Conservation (phyloP, 2,329 filamentous ascomycete species). For the Elsinoe perseae region DNA sequence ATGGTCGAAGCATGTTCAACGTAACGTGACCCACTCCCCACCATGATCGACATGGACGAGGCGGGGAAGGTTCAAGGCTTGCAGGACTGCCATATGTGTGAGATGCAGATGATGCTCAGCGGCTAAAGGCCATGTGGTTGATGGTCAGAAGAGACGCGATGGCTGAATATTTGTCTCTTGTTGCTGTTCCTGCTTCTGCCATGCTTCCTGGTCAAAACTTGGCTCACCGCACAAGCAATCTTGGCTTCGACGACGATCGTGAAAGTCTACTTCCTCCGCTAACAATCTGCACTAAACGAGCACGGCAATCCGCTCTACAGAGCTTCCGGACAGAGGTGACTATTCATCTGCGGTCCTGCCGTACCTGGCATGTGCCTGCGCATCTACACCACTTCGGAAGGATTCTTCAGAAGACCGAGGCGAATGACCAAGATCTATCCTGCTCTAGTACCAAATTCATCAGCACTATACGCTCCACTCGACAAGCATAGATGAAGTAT, state of each 20-base stretch:
- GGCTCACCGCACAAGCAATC: conserved; percentile 11
- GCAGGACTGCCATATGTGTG: neutral
- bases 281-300: no score
- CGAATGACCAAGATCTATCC: conserved; percentile 1
- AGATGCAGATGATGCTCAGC: neutral
- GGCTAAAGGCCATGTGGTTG: neutral
- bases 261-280: neutral
- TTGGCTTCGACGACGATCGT: neutral
- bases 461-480: neutral
- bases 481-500: neutral
- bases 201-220: neutral
- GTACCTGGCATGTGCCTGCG: neutral
- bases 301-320: no score
- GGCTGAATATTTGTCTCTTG: neutral
- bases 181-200: neutral
- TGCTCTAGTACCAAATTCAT: neutral
- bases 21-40: neutral
- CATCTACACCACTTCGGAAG: neutral
- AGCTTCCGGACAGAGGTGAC: no score
- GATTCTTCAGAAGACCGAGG: conserved; percentile 1
- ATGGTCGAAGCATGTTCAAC: neutral
- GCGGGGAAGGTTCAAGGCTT: neutral
- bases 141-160: neutral
- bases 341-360: neutral
- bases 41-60: neutral